Base-by-base conservation (phyloP, 805 yeast species). In the Suhomyces prunicola region DNA sequence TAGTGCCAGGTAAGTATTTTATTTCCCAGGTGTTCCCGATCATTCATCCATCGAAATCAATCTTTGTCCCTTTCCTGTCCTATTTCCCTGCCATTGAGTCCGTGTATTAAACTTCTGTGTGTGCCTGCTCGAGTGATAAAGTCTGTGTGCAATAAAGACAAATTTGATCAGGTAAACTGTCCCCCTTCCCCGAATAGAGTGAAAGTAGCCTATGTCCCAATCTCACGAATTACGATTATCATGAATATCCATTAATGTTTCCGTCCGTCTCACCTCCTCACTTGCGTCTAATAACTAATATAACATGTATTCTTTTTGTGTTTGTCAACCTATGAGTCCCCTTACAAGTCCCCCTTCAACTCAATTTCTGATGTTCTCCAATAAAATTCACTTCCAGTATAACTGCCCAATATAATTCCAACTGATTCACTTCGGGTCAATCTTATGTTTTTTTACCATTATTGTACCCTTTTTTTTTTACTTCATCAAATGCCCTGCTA, bases 1-100 rank as follows among this genome's bases (percentile, higher is more conserved):
- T 50, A 35, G 17, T 33, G 12, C 36, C 36, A 33, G n/a, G 31
- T 47, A 50, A 50, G 52, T 29, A 50, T 27, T 10, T 39, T 42
- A 10, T 15, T 27, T 13, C 35, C n/a, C 23, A 41, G 22, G 10
- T 17, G 2, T 9, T 24, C 36, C 10, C 17, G 23, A 13, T 33
- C 47, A 4, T 22, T 27, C 36, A 12, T 27, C 35, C 31, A 44
- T 44, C 47, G 6, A 44, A 8, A n/a, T 9, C 47, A 26, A 2
- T n/a, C 47, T 24, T 12, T 13, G 29, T 42, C 27, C 26, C n/a
- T 33, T 13, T 17, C 36, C 36, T 33, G 12, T 27, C 36, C 12
- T 5, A 33, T 33, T 33, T 23, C 46, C 46, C 29, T 26, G 31
- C 19, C 46, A 13, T 42, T n/a, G 13, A 22, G 31, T 24, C 46